Percentiles rank a stretch among this genome's conserved stretches.
These are phyloP conservation scores for Fusarium nurragi DNA, from an alignment of 2,329 filamentous ascomycete species.

Conservation along the genomic window DNA sequence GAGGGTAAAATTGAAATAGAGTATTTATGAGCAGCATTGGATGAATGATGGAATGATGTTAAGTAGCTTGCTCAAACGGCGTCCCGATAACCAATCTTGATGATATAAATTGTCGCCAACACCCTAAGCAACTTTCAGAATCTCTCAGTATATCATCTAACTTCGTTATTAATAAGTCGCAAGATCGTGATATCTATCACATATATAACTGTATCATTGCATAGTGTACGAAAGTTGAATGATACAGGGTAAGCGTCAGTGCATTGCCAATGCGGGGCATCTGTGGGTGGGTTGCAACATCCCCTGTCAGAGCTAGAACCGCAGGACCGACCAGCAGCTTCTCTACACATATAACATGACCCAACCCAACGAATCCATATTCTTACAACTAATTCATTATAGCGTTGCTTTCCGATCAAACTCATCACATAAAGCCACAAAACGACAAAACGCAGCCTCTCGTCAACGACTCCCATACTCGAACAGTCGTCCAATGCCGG, in stretches of 20 bases:
- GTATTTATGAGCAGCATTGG: background rate
- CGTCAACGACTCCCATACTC: background rate
- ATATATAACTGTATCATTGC: background rate
- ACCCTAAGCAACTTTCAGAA: background rate
- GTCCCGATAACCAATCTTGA: no score
- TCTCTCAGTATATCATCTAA: background rate
- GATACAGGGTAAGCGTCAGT: constrained; percentile 35
- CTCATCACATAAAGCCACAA: background rate
- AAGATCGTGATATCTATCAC: background rate
- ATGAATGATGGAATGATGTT: background rate
- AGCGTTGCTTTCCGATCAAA: background rate
- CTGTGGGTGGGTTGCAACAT: background rate
- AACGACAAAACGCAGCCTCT: background rate
- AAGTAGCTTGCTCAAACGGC: background rate
- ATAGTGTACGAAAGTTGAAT: background rate
- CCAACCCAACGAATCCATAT: background rate
- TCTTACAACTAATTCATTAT: constrained; percentile 18
- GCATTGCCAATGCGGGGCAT: constrained; percentile 28
- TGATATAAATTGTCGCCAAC: background rate
- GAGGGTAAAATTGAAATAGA: constrained; percentile 28
- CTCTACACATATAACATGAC: constrained; percentile 23
- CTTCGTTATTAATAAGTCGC: background rate
- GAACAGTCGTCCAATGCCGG: constrained; percentile 24
- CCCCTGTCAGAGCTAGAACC: constrained; percentile 28
- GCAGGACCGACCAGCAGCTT: constrained; percentile 19